Conservation (phyloP, 805 yeast species). For the Barnettozyma sp. region DNA sequence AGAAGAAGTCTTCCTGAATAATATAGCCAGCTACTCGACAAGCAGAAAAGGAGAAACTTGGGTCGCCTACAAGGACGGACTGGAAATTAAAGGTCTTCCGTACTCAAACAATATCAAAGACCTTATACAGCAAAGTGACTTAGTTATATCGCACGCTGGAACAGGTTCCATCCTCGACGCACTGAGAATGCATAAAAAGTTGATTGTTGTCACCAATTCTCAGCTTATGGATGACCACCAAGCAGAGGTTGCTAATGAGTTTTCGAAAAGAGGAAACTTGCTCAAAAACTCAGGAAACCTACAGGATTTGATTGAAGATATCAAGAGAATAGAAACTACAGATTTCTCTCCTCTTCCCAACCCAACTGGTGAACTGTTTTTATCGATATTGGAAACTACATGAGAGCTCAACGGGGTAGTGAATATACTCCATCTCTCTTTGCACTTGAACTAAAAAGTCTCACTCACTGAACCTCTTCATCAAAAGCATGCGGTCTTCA, state of each 20-base stretch:
- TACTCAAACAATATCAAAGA: slow-evolving; percentile 37
- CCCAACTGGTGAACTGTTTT: slow-evolving; percentile 17
- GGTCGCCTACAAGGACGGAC: slow-evolving; percentile 2
- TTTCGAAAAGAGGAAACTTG: slow-evolving; percentile 31
- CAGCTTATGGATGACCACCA: slow-evolving; percentile 86
- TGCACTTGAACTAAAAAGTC: not conserved
- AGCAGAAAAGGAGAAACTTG: slow-evolving; percentile 2
- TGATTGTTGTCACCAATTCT: slow-evolving; percentile 67
- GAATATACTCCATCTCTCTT: too few species aligned
- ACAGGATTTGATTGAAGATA: slow-evolving; percentile 15
- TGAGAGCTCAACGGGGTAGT: not conserved
- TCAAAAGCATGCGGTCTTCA: slow-evolving; percentile 17
- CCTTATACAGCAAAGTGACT: slow-evolving; percentile 39
- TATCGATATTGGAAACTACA: not conserved
- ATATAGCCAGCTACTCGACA: slow-evolving; percentile 1
- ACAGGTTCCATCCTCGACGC: slow-evolving; percentile 90
- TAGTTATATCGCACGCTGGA: slow-evolving; percentile 84
- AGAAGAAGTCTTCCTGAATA: slow-evolving; percentile 17
- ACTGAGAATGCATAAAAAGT: slow-evolving; percentile 44
- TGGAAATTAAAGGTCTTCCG: slow-evolving; percentile 39
- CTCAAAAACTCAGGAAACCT: slow-evolving; percentile 15
- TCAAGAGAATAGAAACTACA: slow-evolving; percentile 11
- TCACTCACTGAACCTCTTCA: slow-evolving; percentile 11
- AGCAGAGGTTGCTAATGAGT: slow-evolving; percentile 59
- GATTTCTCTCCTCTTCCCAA: slow-evolving; percentile 18